Base-by-base conservation (phyloP, 2,329 filamentous ascomycete species). In the Penicillium sumatraense region DNA sequence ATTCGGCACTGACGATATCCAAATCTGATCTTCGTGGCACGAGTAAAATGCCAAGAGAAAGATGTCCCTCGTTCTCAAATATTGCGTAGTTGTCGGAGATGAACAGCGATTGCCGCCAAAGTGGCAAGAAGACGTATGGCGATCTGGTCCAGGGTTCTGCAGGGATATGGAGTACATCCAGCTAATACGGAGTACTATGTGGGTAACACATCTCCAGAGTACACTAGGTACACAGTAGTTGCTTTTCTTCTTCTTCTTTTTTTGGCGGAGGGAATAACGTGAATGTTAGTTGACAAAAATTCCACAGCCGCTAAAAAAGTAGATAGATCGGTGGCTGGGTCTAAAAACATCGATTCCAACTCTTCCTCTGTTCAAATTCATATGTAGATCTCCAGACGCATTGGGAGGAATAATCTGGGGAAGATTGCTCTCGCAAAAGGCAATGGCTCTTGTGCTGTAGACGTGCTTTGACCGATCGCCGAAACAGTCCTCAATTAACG, bases 101-200 rank as follows among this genome's bases (percentile, higher is more conserved):
- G 26, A 21, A 23, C 16, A 2, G 26, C 21, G 6, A 29, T 29
- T 14, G 42, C 42, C 42, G 42, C 42, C 42, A 46, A 20, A 46
- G 42, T 46, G 42, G 42, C 42, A 31, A 46, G 7, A 14, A 10
- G 11, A 10, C 8, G n/a, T 31, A 14, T 46, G 42, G 13, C 42
- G 42, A 46, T 46, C 42, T 21, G 16, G 24, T 46, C 42, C 27
- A 27, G 42, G 42, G 42, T 46, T 24, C n/a, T 24, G 24, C 42
- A 46, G 42, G 42, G 41, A 29, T n/a, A n/a, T n/a, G n/a, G n/a
- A n/a, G n/a, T n/a, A n/a, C n/a, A n/a, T 42, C 13, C 21, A 20
- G 9, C 21, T 36, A 36, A n/a, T 36, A n/a, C n/a, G n/a, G n/a
- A n/a, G n/a, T n/a, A n/a, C n/a, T n/a, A n/a, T 3, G 33, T 36